Evolutionary conservation across 768 basidiomycete genomes (phyloP).

Genomic region (Kondoa malvinella): DNA sequence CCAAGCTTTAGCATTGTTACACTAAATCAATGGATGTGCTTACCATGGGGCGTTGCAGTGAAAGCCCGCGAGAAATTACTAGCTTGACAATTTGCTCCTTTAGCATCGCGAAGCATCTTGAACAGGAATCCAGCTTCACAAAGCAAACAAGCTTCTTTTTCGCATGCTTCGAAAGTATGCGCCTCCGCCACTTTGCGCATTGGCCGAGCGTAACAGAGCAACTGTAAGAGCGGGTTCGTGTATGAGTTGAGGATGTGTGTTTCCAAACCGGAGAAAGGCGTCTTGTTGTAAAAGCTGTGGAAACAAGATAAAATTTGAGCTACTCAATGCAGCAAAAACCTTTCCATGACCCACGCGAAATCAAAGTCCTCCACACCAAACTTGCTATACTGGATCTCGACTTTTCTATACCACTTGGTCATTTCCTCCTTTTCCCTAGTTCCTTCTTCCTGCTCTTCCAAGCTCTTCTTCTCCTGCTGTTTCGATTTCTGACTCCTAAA

Average conservation of each 20-base stretch:
- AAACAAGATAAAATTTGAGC: neutral
- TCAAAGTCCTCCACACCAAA: conserved; percentile 99
- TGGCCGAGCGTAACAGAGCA: conserved; percentile 67
- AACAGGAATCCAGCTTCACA: conserved; percentile 90
- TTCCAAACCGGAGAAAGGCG: conserved; percentile 74
- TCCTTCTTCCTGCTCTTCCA: conserved; percentile 14
- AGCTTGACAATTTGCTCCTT: conserved; percentile 83
- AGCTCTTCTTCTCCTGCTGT: conserved; percentile 29
- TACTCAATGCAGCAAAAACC: neutral
- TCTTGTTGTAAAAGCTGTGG: conserved; percentile 78
- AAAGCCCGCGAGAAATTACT: conserved; percentile 95
- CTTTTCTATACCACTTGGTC: conserved; percentile 67
- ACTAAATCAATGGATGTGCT: neutral
- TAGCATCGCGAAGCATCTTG: conserved; percentile 88
- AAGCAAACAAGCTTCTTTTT: conserved; percentile 74
- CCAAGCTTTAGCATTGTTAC: neutral
- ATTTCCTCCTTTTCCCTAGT: conserved; percentile 31
- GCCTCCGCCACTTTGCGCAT: conserved; percentile 70
- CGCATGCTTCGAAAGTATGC: conserved; percentile 75
- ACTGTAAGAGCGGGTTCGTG: conserved; percentile 75
- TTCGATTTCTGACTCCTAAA: conserved; percentile 66
- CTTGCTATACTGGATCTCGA: conserved; percentile 95
- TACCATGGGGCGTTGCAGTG: conserved; percentile 71
- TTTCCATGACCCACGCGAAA: conserved; percentile 70
- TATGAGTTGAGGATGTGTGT: conserved; percentile 96